Percentiles rank a stretch among this genome's conserved stretches.
These are phyloP conservation scores for Didymella keratinophila DNA, from an alignment of 2,329 filamentous ascomycete species.

Conservation along the genomic window DNA sequence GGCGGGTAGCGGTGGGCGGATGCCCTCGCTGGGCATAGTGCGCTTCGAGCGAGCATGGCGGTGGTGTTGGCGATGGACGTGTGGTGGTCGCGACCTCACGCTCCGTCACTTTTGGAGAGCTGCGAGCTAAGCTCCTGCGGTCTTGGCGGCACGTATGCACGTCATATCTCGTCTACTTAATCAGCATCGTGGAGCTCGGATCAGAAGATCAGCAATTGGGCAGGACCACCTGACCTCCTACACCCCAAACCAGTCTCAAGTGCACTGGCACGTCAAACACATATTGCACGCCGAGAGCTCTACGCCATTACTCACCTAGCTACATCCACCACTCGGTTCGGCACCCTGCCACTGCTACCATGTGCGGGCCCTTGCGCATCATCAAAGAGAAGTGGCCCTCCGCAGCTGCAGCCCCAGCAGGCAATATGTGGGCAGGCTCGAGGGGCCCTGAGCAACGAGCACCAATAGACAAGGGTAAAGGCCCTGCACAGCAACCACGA, in stretches of 20 bases:
- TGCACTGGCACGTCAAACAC: not conserved
- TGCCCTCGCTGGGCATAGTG: slow-evolving; percentile 42
- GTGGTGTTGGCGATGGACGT: slow-evolving; percentile 11
- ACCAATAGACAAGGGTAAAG: slow-evolving; percentile 1
- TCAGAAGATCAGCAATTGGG: slow-evolving; percentile 14
- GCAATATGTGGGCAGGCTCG: slow-evolving; percentile 20
- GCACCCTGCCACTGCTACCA: not conserved
- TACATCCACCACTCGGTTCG: not conserved
- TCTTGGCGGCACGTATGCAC: slow-evolving; percentile 15
- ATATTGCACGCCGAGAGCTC: not conserved
- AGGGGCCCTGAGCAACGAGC: slow-evolving; percentile 8
- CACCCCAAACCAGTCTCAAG: not conserved
- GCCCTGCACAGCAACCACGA: not conserved
- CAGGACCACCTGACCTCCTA: slow-evolving; percentile 4
- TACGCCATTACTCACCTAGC: not conserved
- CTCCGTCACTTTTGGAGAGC: slow-evolving; percentile 11
- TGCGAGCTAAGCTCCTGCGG: slow-evolving; percentile 15
- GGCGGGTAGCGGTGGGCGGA: slow-evolving; percentile 42
- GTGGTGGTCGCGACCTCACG: not conserved
- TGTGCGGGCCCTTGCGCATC: slow-evolving; percentile 16
- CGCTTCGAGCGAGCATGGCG: slow-evolving; percentile 44
- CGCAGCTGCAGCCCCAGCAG: slow-evolving; percentile 16
- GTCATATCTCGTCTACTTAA: slow-evolving; percentile 21
- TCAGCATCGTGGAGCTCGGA: slow-evolving; percentile 11
- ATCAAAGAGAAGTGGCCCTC: slow-evolving; percentile 20